phyloP scores from a whole-genome alignment of 73 alveolate species.

The Urostyla sp. region DNA sequence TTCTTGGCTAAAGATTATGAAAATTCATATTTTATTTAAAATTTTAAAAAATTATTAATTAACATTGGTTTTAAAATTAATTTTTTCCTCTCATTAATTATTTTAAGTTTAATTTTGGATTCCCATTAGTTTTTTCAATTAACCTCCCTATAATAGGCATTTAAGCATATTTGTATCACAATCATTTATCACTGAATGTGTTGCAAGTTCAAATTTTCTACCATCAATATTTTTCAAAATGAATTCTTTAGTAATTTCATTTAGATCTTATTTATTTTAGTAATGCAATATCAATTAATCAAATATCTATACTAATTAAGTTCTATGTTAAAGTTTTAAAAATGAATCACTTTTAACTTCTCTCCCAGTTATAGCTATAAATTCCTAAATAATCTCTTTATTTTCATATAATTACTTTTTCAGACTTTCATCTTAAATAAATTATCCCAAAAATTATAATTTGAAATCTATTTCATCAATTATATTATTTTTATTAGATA shows the following conservation, averaged over 20 bases:
- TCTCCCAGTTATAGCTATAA: constrained; percentile 47
- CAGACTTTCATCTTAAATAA: neutral
- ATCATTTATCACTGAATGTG: constrained; percentile 10
- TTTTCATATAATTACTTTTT: neutral
- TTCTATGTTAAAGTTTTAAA: neutral
- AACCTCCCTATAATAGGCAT: constrained; percentile 25
- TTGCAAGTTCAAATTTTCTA: constrained; percentile 41
- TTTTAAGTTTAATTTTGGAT: neutral
- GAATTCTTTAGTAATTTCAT: neutral
- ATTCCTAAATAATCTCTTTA: constrained; percentile 2
- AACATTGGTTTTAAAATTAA: neutral
- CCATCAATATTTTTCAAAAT: constrained; percentile 9
- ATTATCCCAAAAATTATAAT: neutral
- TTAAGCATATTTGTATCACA: constrained; percentile 45
- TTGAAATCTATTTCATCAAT: constrained; percentile 39
- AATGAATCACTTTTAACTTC: constrained; percentile 25
- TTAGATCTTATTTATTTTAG: neutral
- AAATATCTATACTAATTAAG: constrained; percentile 17
- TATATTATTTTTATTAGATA: neutral
- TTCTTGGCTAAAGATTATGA: too few relatives aligned
- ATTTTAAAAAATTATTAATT: neutral
- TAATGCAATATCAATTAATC: neutral
- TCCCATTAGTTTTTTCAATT: constrained; percentile 23
- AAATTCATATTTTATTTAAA: neutral
- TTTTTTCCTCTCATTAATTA: neutral